Conservation (phyloP, 2,329 filamentous ascomycete genomes). For the Penicillium capsulatum region DNA sequence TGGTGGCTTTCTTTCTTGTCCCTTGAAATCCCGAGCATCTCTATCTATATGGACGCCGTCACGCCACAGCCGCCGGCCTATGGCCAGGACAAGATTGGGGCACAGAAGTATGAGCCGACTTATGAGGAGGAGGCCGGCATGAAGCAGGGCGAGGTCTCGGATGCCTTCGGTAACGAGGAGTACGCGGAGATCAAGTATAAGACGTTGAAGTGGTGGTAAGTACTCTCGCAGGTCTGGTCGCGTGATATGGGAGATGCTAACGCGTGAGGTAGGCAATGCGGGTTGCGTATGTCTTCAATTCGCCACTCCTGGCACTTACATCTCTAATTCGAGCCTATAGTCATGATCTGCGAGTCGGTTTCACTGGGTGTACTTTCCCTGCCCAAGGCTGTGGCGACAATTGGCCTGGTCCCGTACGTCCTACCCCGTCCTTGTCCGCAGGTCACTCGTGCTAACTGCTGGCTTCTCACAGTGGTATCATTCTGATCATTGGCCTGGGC, state of each 20-base stretch:
- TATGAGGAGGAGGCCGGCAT: slow-evolving; percentile 18
- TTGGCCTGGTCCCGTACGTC: slow-evolving; percentile 20
- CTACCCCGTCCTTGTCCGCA: neutral
- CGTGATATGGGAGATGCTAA: no score
- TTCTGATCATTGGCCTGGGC: slow-evolving; percentile 53
- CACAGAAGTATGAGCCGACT: slow-evolving; percentile 11
- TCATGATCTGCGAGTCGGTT: slow-evolving; percentile 27
- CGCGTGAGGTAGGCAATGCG: slow-evolving; percentile 18
- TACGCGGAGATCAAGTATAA: slow-evolving; percentile 26
- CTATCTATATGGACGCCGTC: slow-evolving; percentile 15
- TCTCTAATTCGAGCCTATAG: neutral
- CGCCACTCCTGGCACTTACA: neutral
- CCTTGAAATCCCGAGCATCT: neutral
- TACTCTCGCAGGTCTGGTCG: neutral
- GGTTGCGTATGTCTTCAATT: slow-evolving; percentile 9
- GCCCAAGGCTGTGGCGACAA: slow-evolving; percentile 20
- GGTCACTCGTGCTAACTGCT: neutral
- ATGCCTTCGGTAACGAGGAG: slow-evolving; percentile 26
- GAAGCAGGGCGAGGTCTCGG: slow-evolving; percentile 21
- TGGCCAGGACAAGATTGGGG: slow-evolving; percentile 20
- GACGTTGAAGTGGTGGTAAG: slow-evolving; percentile 26
- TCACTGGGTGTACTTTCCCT: slow-evolving; percentile 24
- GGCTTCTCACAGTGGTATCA: slow-evolving; percentile 42
- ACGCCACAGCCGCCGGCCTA: slow-evolving; percentile 16
- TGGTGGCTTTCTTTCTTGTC: neutral